Conservation (phyloP, 2,329 filamentous ascomycete species). For the Ophiostoma himal-ulmi region DNA sequence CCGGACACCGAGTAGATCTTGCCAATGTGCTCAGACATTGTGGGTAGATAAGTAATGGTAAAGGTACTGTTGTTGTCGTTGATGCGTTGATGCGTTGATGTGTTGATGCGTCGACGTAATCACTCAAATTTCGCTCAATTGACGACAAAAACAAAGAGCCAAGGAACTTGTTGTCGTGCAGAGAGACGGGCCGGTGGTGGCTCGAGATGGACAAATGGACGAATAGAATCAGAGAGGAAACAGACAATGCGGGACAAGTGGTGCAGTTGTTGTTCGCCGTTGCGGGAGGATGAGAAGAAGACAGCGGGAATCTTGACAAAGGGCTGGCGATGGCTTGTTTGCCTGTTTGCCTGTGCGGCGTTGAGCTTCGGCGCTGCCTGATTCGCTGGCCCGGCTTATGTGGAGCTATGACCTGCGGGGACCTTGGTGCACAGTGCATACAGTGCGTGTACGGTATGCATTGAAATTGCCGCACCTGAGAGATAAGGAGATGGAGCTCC, state of each 20-base stretch:
- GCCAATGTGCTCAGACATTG: conserved; percentile 25
- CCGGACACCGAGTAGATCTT: conserved; percentile 31
- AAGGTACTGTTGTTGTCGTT: background rate
- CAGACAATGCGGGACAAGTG: background rate
- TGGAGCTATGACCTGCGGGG: conserved; percentile 22
- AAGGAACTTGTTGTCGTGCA: background rate
- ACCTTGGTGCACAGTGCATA: conserved; percentile 15
- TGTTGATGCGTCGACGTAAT: background rate
- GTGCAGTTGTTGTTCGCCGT: conserved; percentile 7
- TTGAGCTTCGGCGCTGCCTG: conserved; percentile 23
- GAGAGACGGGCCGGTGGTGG: background rate
- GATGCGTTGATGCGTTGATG: background rate
- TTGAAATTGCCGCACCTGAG: conserved; percentile 23
- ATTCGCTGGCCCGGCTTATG: conserved; percentile 19
- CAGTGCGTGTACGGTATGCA: conserved; percentile 18
- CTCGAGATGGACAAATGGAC: conserved; percentile 6
- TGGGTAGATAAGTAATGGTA: background rate
- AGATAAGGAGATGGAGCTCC: conserved; percentile 19
- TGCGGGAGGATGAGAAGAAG: conserved; percentile 1
- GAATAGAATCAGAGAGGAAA: background rate
- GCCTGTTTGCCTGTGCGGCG: conserved; percentile 4
- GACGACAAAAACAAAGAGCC: background rate
- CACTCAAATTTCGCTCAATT: conserved; percentile 8
- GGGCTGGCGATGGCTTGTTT: conserved; percentile 17
- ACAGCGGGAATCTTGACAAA: conserved; percentile 6